Evolutionary conservation across 192 early-diverging fungal species (phyloP), one percentile per base, ranked within the genome.

Genomic region (Chytriomyces sp.): DNA sequence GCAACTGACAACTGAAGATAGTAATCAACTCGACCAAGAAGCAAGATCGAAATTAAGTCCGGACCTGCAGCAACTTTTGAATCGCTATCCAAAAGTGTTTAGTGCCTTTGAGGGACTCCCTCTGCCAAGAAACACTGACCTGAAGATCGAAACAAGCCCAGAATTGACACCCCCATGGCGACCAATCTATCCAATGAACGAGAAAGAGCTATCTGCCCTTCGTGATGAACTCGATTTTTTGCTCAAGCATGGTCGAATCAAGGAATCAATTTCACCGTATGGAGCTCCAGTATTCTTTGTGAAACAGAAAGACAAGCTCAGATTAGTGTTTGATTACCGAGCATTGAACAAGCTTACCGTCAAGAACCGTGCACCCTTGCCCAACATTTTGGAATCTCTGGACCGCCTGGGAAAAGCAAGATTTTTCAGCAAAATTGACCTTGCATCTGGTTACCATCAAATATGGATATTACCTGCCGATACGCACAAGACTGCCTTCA

Each of bases 291-390:
- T 77, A 6, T 77, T 77, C 28, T 77, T 57, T 43, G 69, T 77
- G 10, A 59, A 72, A 48, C 70, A 75, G 23, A 65, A 53, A n/a
- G 77, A 72, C 67, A 78, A 78, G 77, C 23, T 72, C 5, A 5
- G 71, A 28, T 45, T 78, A 24, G 77, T 78, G 23, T 78, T 78
- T 45, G 77, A 78, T 73, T 72, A 78, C 45, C 45, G 68, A 26
- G 69, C 70, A 35, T 64, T 92, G 6, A 91, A 89, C 72, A 63
- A 43, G 18, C 20, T 78, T 1, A 89, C 87, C 0, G 71, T 78
- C 6, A 65, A 81, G 62, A 82, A 79, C 62, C 5, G 63, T 4
- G 24, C 45, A 13, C 26, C 77, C n/a, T 59, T 79, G 49, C 71
- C 72, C 7, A 76, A 76, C 60, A 76, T 79, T 9, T 6, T 26